Evolutionary conservation across 2,329 filamentous ascomycete species (phyloP), one percentile per base, ranked within the genome.

Genomic region (Diaporthe velutina): DNA sequence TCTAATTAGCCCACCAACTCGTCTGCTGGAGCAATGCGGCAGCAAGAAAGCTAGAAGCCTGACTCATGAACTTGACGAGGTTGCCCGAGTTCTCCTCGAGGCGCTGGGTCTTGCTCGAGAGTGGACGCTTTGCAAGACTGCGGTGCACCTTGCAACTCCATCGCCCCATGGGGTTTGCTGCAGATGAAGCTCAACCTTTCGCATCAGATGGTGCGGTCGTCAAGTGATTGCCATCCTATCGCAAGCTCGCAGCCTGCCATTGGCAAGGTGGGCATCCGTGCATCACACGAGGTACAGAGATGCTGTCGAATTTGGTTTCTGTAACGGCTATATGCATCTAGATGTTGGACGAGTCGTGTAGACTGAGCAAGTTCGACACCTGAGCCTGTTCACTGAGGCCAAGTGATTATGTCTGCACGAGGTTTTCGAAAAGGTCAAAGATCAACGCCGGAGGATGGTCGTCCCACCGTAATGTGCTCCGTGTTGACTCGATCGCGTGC

Each of bases 131-230:
- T 22, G 50, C 57, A 25, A n/a, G 38, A 25, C 25, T 48, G 55
- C 57, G 8, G 17, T 66, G 35, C 48, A 28, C 42, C 30, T 35
- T 30, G 45, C 35, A 54, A 52, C 35, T 30, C 30, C 55, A 25
- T 35, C 35, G 48, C 28, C 30, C 45, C 73, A 57, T 54, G 70
- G 45, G 55, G 35, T 42, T 33, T 64, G 45, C 50, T 45, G 64
- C 72, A 71, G 45, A 33, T 38, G 22, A 57, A 55, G 35, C 30
- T 64, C 45, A 28, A 15, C 28, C 30, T 48, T 25, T 35, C 35
- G 33, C 70, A 61, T 71, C 54, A 71, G 54, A 40, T 74, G 66
- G 71, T 71, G 55, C 33, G 17, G 45, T 28, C 17, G 54, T 45
- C 22, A 52, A 19, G 35, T 30, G 33, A 30, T 33, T 40, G 38